Evolutionary conservation across 2,329 filamentous ascomycete species (phyloP).

Genomic region (Sporothrix mexicana): DNA sequence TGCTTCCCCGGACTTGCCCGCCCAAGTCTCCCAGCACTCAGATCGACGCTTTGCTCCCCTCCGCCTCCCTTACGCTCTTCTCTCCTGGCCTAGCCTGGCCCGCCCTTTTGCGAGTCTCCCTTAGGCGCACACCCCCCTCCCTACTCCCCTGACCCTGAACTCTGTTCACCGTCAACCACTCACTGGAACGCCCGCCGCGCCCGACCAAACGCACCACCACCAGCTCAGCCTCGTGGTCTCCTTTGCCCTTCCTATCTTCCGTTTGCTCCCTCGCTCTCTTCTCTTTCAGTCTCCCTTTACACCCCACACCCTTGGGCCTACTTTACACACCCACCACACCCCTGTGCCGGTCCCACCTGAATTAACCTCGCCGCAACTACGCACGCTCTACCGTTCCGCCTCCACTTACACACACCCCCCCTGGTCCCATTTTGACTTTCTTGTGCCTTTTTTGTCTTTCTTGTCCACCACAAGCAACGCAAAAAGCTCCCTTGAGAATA

Average conservation of each 20-base stretch:
- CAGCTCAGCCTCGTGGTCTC: constrained; percentile 39
- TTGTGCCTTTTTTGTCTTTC: constrained; percentile 22
- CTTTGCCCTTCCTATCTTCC: constrained; percentile 1
- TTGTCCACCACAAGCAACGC: constrained; percentile 36
- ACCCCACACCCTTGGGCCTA: not conserved
- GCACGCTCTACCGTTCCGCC: constrained; percentile 29
- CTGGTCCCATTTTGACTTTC: not conserved
- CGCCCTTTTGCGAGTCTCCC: constrained; percentile 18
- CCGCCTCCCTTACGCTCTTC: constrained; percentile 33
- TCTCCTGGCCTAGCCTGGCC: constrained; percentile 11
- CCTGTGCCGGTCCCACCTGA: constrained; percentile 35
- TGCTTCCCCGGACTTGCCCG: constrained; percentile 33
- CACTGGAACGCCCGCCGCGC: constrained; percentile 33
- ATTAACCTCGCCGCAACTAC: constrained; percentile 37
- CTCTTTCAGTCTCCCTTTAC: constrained; percentile 25
- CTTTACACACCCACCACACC: constrained; percentile 18
- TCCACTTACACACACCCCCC: constrained; percentile 14
- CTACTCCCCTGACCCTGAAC: constrained; percentile 19
- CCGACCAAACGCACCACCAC: constrained; percentile 4
- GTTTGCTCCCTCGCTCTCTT: not conserved
- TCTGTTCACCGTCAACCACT: constrained; percentile 36
- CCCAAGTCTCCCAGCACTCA: not conserved
- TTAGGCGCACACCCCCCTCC: constrained; percentile 24
- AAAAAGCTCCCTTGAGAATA: constrained; percentile 35
- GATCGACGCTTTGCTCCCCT: constrained; percentile 32